These are phyloP conservation scores for Aspergillus haitiensis DNA, from an alignment of 495 filamentous ascomycete species.

Conservation along the genomic window DNA sequence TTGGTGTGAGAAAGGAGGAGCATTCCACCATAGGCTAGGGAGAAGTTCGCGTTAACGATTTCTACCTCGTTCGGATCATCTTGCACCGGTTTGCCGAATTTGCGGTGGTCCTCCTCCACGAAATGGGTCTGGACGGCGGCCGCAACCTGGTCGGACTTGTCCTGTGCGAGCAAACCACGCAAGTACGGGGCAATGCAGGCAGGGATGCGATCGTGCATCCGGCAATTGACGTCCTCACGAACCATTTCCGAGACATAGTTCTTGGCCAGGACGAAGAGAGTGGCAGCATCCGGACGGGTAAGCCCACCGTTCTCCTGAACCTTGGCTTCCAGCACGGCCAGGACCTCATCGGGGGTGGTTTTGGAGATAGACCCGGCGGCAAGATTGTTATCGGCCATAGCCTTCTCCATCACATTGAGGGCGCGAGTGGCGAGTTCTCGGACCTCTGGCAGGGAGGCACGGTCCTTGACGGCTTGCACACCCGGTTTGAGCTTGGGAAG, in stretches of 20 bases:
- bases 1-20: constrained; percentile 96
- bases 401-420: constrained; percentile 85
- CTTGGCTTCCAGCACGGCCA: constrained; percentile 69
- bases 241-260: constrained; percentile 83
- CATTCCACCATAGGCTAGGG: constrained; percentile 97
- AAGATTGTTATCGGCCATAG: constrained; percentile 71
- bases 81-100: constrained; percentile 79
- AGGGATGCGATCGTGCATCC: constrained; percentile 70
- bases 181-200: constrained; percentile 71
- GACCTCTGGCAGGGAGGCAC: constrained; percentile 92
- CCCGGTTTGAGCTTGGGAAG: constrained; percentile 93
- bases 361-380: constrained; percentile 61
- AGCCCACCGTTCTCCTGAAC: constrained; percentile 68
- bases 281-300: constrained; percentile 55
- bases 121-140: constrained; percentile 68
- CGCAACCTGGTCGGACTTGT: constrained; percentile 59
- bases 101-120: constrained; percentile 78
- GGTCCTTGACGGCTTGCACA: constrained; percentile 81
- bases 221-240: constrained; percentile 83
- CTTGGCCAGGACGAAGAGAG: constrained; percentile 66
- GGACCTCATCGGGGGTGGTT: constrained; percentile 74
- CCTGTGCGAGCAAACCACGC: constrained; percentile 61
- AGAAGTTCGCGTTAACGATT: constrained; percentile 98
- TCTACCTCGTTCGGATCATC: constrained; percentile 85
- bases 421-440: constrained; percentile 84